Evolutionary conservation across 768 basidiomycete species (phyloP).

Genomic region (Amanita phalloides): DNA sequence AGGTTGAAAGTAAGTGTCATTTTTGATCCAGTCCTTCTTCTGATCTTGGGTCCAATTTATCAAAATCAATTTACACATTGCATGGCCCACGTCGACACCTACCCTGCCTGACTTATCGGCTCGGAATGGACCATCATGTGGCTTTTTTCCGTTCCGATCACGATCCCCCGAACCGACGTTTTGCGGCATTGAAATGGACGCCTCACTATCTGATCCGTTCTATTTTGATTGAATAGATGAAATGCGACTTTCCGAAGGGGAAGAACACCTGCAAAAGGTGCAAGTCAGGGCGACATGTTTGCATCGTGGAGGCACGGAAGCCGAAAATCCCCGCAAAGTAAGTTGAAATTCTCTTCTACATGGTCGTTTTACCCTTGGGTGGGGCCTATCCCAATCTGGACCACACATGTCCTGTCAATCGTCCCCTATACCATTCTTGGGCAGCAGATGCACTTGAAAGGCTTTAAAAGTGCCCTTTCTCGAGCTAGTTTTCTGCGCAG

Average conservation of each 20-base stretch:
- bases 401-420: background rate
- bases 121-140: background rate
- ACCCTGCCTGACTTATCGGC: background rate
- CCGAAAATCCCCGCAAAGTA: slow-evolving; percentile 73
- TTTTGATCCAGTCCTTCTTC: slow-evolving; percentile 6
- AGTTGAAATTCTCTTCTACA: slow-evolving; percentile 23
- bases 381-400: background rate
- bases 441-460: background rate
- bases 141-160: background rate
- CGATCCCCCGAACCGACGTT: background rate
- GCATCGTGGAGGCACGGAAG: slow-evolving; percentile 78
- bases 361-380: background rate
- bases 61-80: background rate
- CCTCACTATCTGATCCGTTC: background rate
- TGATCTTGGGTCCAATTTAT: slow-evolving; percentile 4
- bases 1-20: slow-evolving; percentile 60
- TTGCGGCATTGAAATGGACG: background rate
- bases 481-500: background rate
- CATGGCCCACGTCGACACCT: background rate
- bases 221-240: slow-evolving; percentile 48
- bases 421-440: background rate
- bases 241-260: slow-evolving; percentile 68
- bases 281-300: slow-evolving; percentile 59
- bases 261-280: slow-evolving; percentile 76
- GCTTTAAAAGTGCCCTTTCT: background rate